Evolutionary conservation across 176 grass and related monocot species (phyloP).

Genomic region (Thalia dealbata): DNA sequence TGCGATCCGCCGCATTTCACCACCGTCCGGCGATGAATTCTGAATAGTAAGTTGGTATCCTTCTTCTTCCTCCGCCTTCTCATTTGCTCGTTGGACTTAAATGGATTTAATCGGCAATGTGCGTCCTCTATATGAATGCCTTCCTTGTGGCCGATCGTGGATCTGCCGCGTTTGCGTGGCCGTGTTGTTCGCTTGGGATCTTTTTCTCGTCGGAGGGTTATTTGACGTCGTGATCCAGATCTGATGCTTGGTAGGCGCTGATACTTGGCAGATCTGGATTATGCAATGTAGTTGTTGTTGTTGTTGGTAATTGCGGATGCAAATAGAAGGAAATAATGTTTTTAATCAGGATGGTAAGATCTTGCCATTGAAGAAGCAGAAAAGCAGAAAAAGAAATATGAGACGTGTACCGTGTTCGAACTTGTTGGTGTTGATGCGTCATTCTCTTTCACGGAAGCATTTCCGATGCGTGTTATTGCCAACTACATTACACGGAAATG

Average conservation of each 20-base stretch:
- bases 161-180: neutral
- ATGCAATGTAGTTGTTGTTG: neutral
- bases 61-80: neutral
- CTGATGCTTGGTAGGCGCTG: neutral
- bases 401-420: neutral
- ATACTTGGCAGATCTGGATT: neutral
- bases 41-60: neutral
- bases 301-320: neutral
- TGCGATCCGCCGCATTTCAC: neutral
- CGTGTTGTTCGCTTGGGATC: neutral
- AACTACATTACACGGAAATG: neutral
- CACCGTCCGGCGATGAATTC: neutral
- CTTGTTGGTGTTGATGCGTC: neutral
- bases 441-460: neutral
- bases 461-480: neutral
- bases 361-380: neutral
- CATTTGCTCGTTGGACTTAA: neutral
- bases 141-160: neutral
- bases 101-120: neutral
- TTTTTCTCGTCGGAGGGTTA: neutral
- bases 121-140: neutral
- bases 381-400: neutral
- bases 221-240: neutral
- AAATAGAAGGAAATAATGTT: neutral
- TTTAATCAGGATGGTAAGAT: neutral